Evolutionary conservation across 2,329 filamentous ascomycete species (phyloP).

Genomic region (Metarhizium anisopliae): DNA sequence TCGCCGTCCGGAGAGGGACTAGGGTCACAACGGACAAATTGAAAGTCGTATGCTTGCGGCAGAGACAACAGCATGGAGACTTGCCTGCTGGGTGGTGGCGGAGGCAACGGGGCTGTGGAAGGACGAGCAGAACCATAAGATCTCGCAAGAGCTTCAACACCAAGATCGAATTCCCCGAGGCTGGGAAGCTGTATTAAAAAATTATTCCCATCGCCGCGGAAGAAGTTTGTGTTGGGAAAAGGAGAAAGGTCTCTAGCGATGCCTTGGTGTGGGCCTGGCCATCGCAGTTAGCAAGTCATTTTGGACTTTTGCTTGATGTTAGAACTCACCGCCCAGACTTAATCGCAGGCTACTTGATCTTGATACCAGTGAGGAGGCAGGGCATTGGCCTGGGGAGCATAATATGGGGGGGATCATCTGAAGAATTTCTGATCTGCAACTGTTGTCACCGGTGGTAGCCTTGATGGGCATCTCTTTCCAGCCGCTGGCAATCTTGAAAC

Average conservation of each 20-base stretch:
- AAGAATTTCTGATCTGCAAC: conserved; percentile 10
- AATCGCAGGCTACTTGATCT: conserved; percentile 24
- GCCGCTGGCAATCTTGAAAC: conserved; percentile 5
- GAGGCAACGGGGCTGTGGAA: conserved; percentile 14
- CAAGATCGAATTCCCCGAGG: conserved; percentile 28
- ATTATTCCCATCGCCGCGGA: no score
- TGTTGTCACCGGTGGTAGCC: conserved; percentile 12
- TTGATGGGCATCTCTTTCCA: conserved; percentile 14
- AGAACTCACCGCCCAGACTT: conserved; percentile 22
- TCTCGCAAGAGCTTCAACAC: conserved; percentile 26
- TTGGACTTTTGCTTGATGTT: background rate
- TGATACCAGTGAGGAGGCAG: conserved; percentile 19
- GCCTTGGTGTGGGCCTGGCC: conserved; percentile 13
- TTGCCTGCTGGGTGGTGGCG: conserved; percentile 16
- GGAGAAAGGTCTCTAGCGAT: conserved; percentile 16
- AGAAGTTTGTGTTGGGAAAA: conserved; percentile 13
- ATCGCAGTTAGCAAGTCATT: conserved; percentile 1
- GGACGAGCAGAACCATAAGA: conserved; percentile 19
- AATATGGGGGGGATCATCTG: conserved; percentile 13
- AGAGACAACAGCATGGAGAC: conserved; percentile 13
- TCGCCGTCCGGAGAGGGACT: conserved; percentile 27
- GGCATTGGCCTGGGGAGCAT: conserved; percentile 9
- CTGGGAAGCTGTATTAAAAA: conserved; percentile 27
- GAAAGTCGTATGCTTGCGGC: conserved; percentile 12
- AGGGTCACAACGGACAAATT: conserved; percentile 16